Percentiles rank a stretch among this genome's conserved stretches.
Evolutionary conservation across 805 yeast genomes (phyloP).

Genomic region (Yarrowia phangngaensis): DNA sequence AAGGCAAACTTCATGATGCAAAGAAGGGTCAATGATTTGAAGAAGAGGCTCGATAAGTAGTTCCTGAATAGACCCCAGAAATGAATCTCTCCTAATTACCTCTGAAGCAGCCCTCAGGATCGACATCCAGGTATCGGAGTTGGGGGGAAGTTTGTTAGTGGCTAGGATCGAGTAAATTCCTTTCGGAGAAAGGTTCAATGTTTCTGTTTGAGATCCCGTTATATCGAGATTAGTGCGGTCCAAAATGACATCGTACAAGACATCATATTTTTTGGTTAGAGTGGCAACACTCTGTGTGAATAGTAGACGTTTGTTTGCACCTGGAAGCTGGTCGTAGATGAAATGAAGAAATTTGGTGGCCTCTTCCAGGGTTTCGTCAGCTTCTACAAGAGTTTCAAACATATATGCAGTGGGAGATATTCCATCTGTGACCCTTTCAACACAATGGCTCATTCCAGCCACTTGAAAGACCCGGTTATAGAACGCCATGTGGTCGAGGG

Average conservation of each 20-base stretch:
- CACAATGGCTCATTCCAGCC: neutral
- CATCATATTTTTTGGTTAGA: neutral
- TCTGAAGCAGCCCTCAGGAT: neutral
- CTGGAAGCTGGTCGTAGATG: neutral
- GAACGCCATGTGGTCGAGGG: constrained; percentile 14
- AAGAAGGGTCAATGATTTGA: neutral
- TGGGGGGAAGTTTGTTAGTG: neutral
- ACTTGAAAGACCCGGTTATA: neutral
- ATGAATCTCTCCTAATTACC: constrained; percentile 6
- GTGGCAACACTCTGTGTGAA: constrained; percentile 13
- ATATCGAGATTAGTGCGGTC: neutral
- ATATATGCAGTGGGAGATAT: constrained; percentile 1
- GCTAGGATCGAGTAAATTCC: constrained; percentile 14
- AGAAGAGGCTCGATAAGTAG: constrained; percentile 19
- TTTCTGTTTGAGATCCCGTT: constrained; percentile 3
- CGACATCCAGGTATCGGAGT: neutral
- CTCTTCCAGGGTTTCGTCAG: neutral
- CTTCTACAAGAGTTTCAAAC: constrained; percentile 4
- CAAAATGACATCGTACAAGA: constrained; percentile 4
- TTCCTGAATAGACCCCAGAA: constrained; percentile 10
- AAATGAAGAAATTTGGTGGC: neutral
- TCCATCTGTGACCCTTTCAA: constrained; percentile 1
- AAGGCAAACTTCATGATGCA: constrained; percentile 3
- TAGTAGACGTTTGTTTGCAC: constrained; percentile 2
- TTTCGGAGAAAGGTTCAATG: neutral